A percentile compares a stretch with the other conserved stretches of the same genome.
Evolutionary conservation across 192 early-diverging fungal genomes (phyloP).

Genomic region (Geosiphon pyriformis): DNA sequence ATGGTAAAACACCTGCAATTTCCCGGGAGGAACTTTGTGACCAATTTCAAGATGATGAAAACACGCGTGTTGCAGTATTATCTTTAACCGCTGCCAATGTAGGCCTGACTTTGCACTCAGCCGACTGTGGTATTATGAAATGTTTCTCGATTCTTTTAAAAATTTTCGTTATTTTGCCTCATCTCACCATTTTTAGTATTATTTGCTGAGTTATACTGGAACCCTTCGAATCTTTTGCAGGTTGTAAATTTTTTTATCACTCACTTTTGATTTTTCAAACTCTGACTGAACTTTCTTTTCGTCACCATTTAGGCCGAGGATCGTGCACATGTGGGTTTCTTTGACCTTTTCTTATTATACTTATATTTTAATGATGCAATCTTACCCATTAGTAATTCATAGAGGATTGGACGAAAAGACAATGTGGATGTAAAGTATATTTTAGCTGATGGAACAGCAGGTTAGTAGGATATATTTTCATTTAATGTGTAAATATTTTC

Average conservation of each 20-base stretch:
- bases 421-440: slow-evolving; percentile 47
- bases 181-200: slow-evolving; percentile 30
- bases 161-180: background rate
- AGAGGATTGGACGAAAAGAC: slow-evolving; percentile 38
- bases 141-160: background rate
- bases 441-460: slow-evolving; percentile 35
- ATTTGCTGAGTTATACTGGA: slow-evolving; percentile 51
- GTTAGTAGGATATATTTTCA: slow-evolving; percentile 20
- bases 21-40: slow-evolving; percentile 37
- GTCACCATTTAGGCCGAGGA: slow-evolving; percentile 36
- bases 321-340: slow-evolving; percentile 33
- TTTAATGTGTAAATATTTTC: background rate
- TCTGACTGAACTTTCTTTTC: background rate
- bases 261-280: background rate
- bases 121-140: slow-evolving; percentile 30
- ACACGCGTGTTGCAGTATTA: slow-evolving; percentile 36
- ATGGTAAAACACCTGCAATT: slow-evolving; percentile 32
- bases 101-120: slow-evolving; percentile 41
- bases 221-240: slow-evolving; percentile 44
- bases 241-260: background rate
- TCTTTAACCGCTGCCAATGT: slow-evolving; percentile 44
- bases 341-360: background rate
- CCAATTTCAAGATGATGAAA: slow-evolving; percentile 34
- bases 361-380: background rate
- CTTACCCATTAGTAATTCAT: background rate